phyloP scores from a whole-genome alignment of 495 filamentous ascomycete species.

The Cercophora scortea region DNA sequence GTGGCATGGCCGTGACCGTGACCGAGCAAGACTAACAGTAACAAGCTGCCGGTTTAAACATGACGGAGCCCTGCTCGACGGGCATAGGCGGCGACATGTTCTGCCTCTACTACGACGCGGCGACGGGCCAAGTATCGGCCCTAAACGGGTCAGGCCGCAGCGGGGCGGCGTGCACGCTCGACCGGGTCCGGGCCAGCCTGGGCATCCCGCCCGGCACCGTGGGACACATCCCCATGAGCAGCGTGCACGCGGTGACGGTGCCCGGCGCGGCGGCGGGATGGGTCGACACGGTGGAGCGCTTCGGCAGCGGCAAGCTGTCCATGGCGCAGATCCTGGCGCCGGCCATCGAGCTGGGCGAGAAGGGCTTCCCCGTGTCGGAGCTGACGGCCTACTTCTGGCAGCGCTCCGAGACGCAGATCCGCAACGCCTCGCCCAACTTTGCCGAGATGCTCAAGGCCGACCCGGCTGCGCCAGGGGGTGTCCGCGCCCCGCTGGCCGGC shows the following conservation, averaged over 20 bases:
- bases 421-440: conserved; percentile 70
- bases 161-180: conserved; percentile 58
- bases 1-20: background rate
- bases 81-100: conserved; percentile 99
- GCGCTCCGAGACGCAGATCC: conserved; percentile 49
- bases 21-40: background rate
- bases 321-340: conserved; percentile 74
- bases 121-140: conserved; percentile 70
- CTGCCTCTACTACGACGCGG: conserved; percentile 84
- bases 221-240: conserved; percentile 65
- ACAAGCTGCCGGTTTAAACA: conserved; percentile 74
- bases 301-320: conserved; percentile 79
- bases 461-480: conserved; percentile 36
- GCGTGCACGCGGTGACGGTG: conserved; percentile 73
- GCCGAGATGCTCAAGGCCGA: conserved; percentile 78
- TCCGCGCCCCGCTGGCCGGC: conserved; percentile 65
- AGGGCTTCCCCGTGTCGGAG: conserved; percentile 85
- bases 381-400: conserved; percentile 65
- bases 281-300: conserved; percentile 84
- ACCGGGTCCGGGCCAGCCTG: conserved; percentile 60
- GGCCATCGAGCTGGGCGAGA: conserved; percentile 78
- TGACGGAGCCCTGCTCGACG: conserved; percentile 88
- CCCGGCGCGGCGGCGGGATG: conserved; percentile 92
- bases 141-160: conserved; percentile 89
- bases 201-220: conserved; percentile 52